A percentile compares a stretch with the other conserved stretches of the same genome.
These are phyloP conservation scores for Orbilia javanica DNA, from an alignment of 2,329 filamentous ascomycete genomes.

Conservation along the genomic window DNA sequence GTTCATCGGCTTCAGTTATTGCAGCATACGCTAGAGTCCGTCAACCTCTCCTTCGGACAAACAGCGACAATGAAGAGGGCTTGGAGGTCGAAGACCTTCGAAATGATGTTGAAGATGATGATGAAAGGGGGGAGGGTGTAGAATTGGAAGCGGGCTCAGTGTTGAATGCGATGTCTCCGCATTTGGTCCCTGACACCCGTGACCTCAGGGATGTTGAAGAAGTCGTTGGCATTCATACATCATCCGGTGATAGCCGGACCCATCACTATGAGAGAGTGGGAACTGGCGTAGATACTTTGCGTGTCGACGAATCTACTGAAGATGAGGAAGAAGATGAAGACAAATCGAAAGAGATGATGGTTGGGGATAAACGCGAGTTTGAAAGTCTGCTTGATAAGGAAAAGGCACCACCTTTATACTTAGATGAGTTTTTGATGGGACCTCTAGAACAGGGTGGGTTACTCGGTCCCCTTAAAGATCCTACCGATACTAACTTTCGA, in stretches of 20 bases:
- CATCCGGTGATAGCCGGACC: slow-evolving; percentile 29
- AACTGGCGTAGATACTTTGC: slow-evolving; percentile 40
- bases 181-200: slow-evolving; percentile 34
- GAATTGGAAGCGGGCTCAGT: slow-evolving; percentile 48
- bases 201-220: slow-evolving; percentile 40
- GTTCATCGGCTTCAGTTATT: slow-evolving; percentile 49
- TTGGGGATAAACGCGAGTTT: slow-evolving; percentile 41
- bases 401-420: slow-evolving; percentile 40
- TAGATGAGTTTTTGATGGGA: slow-evolving; percentile 54
- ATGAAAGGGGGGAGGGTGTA: slow-evolving; percentile 49
- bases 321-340: slow-evolving; percentile 55
- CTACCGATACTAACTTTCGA: neutral
- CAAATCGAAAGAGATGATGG: slow-evolving; percentile 41
- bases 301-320: slow-evolving; percentile 47
- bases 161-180: slow-evolving; percentile 39
- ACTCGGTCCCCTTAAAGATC: neutral
- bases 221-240: slow-evolving; percentile 33
- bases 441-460: slow-evolving; percentile 43
- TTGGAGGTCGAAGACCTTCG: slow-evolving; percentile 46
- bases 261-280: slow-evolving; percentile 56
- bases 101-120: slow-evolving; percentile 56
- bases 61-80: slow-evolving; percentile 38
- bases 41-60: slow-evolving; percentile 38
- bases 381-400: slow-evolving; percentile 47
- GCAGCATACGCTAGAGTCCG: slow-evolving; percentile 46